Evolutionary conservation across 139 green algal genomes (phyloP).

Genomic region (Prasinococcaceae sp.): DNA sequence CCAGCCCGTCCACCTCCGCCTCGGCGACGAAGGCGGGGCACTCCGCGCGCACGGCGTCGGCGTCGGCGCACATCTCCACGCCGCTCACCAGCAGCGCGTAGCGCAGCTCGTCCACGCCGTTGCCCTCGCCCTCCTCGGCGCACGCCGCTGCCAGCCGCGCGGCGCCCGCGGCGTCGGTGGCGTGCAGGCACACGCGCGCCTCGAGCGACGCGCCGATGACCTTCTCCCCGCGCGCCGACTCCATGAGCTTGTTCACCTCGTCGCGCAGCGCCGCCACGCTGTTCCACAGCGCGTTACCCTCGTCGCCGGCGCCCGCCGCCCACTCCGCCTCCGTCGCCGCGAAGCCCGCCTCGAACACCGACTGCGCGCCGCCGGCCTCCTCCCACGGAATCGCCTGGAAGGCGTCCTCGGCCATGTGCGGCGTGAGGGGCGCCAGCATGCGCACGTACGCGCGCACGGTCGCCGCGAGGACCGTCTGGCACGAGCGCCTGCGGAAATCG

Average conservation of each 20-base stretch:
- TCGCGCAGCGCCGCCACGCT: slow-evolving; percentile 24
- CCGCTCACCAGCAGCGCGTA: not conserved
- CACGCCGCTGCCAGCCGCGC: not conserved
- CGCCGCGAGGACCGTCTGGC: slow-evolving; percentile 68
- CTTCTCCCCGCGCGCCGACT: slow-evolving; percentile 53
- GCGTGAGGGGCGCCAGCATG: slow-evolving; percentile 54
- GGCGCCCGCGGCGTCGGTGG: slow-evolving; percentile 28
- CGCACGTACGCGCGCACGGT: slow-evolving; percentile 38
- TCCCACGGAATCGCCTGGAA: slow-evolving; percentile 59
- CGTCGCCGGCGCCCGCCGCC: slow-evolving; percentile 17
- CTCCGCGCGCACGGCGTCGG: slow-evolving; percentile 1
- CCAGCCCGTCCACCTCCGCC: slow-evolving; percentile 25
- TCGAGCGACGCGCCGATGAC: slow-evolving; percentile 66
- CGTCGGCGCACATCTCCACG: slow-evolving; percentile 16
- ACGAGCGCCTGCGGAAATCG: slow-evolving; percentile 32
- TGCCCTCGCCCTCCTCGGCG: not conserved
- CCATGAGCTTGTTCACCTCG: slow-evolving; percentile 56
- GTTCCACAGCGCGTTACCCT: slow-evolving; percentile 7
- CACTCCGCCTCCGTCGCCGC: slow-evolving; percentile 30
- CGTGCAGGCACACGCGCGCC: slow-evolving; percentile 51
- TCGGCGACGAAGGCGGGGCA: not conserved
- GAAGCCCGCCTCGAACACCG: slow-evolving; percentile 68
- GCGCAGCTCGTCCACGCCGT: slow-evolving; percentile 39
- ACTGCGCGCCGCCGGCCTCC: slow-evolving; percentile 8
- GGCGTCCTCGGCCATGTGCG: slow-evolving; percentile 94